Base-by-base conservation (phyloP, 1,139 yeast genomes). In the Magnusiomyces suaveolens region DNA sequence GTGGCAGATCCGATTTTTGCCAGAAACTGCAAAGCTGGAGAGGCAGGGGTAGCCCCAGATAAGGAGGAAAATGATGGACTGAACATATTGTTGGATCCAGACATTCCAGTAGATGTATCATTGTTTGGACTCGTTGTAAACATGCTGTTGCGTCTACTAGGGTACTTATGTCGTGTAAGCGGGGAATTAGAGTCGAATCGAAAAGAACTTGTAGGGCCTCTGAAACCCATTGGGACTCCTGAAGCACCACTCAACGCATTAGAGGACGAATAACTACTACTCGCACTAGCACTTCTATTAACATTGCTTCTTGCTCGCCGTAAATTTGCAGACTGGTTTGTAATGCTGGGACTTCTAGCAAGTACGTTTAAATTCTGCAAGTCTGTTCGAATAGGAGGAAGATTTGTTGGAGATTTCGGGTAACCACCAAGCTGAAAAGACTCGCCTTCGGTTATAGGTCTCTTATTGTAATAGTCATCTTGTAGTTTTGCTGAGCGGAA, bases 11-110 rank as follows among this genome's bases (percentile, higher is more conserved):
- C 49, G 20, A 46, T 16, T 20, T 25, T 21, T 10, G 49, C 10
- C 38, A 46, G 16, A 46, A 46, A 46, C 21, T 46, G 49, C 39
- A 46, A 20, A 20, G 49, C 49, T 10, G 49, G 49, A 18, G 49
- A 46, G 2, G 46, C 14, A 16, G 23, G 10, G 10, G 46, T 25
- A 43, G 26, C 25, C 3, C 46, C 46, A 20, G 12, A 21, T 3
- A 25, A 8, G 4, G 26, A 23, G 12, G 25, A 43, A 43, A 18
- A 36, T 10, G 16, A 10, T 10, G 41, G 33, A 29, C 33, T 36
- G 16, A 36, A 36, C 41, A 16, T 8, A 16, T 18, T 36, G 41
- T 29, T 29, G 6, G 33, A 29, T 29, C 33, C 12, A 29, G 33
- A 29, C 6, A 29, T 12, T 12, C 33, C 10, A 6, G 6, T 6